Percentiles rank a stretch among this genome's conserved stretches.
phyloP scores from a whole-genome alignment of 805 yeast genomes.

The Candida argentea region DNA sequence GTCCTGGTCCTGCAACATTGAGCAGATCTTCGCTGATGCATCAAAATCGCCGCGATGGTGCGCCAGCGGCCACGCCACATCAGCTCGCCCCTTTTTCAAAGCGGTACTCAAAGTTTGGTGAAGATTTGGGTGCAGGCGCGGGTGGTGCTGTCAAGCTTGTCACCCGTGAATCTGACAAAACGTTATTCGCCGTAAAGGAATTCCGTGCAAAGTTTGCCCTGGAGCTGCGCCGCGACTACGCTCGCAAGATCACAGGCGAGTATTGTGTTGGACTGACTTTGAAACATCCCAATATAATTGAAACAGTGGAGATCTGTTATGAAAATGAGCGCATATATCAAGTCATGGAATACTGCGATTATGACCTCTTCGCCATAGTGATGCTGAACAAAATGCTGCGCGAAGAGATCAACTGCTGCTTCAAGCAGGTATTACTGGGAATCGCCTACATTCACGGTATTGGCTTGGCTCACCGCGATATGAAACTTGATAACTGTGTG shows the following conservation, averaged over 20 bases:
- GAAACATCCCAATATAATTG: conserved; percentile 82
- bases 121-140: conserved; percentile 87
- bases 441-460: conserved; percentile 70
- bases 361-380: conserved; percentile 85
- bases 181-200: conserved; percentile 86
- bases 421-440: conserved; percentile 77
- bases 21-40: conserved; percentile 21
- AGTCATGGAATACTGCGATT: conserved; percentile 92
- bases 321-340: conserved; percentile 81
- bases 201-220: conserved; percentile 66
- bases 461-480: conserved; percentile 87
- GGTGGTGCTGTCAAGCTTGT: conserved; percentile 84
- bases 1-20: conserved; percentile 19
- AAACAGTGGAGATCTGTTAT: conserved; percentile 83
- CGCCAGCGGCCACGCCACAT: conserved; percentile 13
- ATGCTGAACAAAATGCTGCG: conserved; percentile 84
- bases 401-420: conserved; percentile 79
- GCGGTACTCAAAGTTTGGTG: conserved; percentile 74
- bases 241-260: conserved; percentile 87
- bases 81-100: conserved; percentile 51
- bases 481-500: conserved; percentile 89
- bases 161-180: conserved; percentile 52
- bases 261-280: conserved; percentile 89
- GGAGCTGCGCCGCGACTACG: conserved; percentile 77
- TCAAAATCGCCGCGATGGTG: conserved; percentile 28